Percentiles rank a stretch among this genome's conserved stretches.
Conservation (phyloP, 352 stramenopile species). For the Pythium rishiriense region DNA sequence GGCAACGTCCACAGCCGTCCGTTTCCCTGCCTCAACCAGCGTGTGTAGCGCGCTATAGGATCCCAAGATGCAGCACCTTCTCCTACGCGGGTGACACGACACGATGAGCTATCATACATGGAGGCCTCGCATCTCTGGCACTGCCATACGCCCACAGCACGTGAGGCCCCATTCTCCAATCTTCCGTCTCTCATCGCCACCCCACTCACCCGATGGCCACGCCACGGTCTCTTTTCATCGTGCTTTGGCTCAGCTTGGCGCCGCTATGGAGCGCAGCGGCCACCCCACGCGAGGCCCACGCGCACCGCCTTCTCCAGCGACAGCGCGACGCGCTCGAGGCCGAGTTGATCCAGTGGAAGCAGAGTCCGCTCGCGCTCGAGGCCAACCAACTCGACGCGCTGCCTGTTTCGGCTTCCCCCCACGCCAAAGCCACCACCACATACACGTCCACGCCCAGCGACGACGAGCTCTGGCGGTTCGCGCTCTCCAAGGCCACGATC, state of each 20-base stretch:
- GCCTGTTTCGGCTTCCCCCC: background rate
- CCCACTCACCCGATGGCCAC: too few species aligned
- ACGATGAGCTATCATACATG: too few species aligned
- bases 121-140: too few species aligned
- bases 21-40: too few species aligned
- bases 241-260: background rate
- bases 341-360: background rate
- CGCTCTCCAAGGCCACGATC: slow-evolving; percentile 7
- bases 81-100: too few species aligned
- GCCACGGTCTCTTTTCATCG: too few species aligned
- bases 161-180: too few species aligned
- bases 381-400: background rate
- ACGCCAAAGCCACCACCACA: background rate
- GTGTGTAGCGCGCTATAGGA: too few species aligned
- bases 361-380: background rate
- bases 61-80: too few species aligned
- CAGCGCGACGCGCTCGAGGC: background rate
- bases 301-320: background rate
- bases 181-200: too few species aligned
- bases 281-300: background rate
- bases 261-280: background rate
- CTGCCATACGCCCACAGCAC: too few species aligned
- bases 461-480: slow-evolving; percentile 24
- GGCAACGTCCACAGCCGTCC: too few species aligned
- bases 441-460: background rate